These are phyloP conservation scores for Eucalyptus sideroxylon DNA, from an alignment of 345 rosid species.

Conservation along the genomic window DNA sequence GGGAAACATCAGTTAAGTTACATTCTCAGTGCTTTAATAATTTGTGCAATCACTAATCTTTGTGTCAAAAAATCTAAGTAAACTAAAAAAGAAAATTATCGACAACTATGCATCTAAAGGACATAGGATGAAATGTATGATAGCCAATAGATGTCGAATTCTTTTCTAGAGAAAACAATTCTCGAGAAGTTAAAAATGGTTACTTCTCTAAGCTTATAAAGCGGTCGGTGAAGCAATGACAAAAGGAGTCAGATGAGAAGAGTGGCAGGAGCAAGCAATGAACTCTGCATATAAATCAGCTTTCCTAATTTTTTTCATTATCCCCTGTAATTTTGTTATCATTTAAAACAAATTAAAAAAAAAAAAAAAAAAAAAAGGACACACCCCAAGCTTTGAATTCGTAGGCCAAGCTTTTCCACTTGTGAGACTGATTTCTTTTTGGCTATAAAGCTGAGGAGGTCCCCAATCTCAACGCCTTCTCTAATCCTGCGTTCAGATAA, in stretches of 20 bases:
- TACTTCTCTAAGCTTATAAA: neutral
- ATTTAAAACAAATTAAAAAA: neutral
- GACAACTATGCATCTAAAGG: neutral
- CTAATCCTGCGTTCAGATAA: conserved; percentile 6
- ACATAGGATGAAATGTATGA: neutral
- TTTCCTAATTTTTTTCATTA: neutral
- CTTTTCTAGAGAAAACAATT: neutral
- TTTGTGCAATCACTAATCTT: neutral
- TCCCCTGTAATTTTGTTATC: neutral
- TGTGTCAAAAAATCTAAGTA: neutral
- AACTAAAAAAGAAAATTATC: neutral
- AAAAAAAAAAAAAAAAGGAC: neutral
- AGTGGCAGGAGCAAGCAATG: neutral
- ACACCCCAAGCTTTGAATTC: conserved; percentile 68
- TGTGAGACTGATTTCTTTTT: conserved; percentile 26
- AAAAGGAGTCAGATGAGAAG: neutral
- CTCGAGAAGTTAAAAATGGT: neutral
- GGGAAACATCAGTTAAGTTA: neutral
- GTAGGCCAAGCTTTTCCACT: conserved; percentile 71
- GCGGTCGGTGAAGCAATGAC: neutral
- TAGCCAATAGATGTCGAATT: neutral
- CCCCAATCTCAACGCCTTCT: conserved; percentile 29
- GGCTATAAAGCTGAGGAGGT: conserved; percentile 74
- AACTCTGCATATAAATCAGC: neutral
- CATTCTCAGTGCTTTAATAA: neutral